phyloP scores from a whole-genome alignment of 345 rosid species.

The Acer negundo region DNA sequence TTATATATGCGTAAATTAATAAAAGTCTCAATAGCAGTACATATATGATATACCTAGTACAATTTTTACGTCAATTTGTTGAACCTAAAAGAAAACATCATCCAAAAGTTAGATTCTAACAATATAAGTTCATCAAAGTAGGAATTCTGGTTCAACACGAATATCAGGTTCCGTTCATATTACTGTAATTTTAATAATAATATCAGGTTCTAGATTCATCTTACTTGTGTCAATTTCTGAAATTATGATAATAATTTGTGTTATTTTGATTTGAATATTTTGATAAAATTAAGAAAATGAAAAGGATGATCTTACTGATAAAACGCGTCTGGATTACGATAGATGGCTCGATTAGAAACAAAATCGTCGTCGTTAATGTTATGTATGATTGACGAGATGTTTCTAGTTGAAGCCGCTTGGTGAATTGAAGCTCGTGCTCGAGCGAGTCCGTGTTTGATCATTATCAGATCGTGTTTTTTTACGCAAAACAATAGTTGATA shows the following conservation, averaged over 20 bases:
- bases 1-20: too few relatives aligned
- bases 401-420: constrained; percentile 38
- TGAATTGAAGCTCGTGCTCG: constrained; percentile 67
- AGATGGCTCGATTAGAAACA: constrained; percentile 28
- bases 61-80: too few relatives aligned
- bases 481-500: background rate
- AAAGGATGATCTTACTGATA: constrained; percentile 45
- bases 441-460: constrained; percentile 48
- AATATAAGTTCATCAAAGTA: too few relatives aligned
- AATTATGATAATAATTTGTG: background rate
- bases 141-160: too few relatives aligned
- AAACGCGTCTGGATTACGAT: constrained; percentile 62
- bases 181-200: background rate
- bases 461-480: constrained; percentile 27
- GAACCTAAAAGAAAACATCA: too few relatives aligned
- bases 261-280: background rate
- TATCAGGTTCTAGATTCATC: too few relatives aligned
- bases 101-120: too few relatives aligned
- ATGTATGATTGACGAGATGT: constrained; percentile 21
- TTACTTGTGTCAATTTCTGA: too few relatives aligned
- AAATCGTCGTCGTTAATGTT: constrained; percentile 15
- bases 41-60: too few relatives aligned
- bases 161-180: too few relatives aligned
- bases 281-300: background rate
- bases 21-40: too few relatives aligned